Base-by-base conservation (phyloP, 139 green algal species). In the Trebouxia sp. region DNA sequence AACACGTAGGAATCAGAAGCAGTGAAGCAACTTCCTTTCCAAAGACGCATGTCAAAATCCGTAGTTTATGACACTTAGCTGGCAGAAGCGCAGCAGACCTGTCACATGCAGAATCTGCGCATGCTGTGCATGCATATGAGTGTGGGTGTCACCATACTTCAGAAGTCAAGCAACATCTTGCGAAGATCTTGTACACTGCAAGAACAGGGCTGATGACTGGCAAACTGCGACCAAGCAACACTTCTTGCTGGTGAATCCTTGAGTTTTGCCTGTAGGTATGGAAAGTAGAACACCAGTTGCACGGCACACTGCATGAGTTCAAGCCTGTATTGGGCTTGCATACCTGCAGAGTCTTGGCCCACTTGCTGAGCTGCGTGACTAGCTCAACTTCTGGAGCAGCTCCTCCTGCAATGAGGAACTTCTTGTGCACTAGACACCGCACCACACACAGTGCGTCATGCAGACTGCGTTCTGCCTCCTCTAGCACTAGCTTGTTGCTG, bases 351-450 rank as follows among this genome's bases (percentile, higher is more conserved):
- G 91, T 97, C 83, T 97, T 97, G 76, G 92, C 88, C 94, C 94
- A 99, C 78, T 91, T 75, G 20, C 78, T 83, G 8, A 99, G 91
- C 86, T 94, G 90, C 65, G 90, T 84, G 11, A 87, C 88, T 24
- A 99, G 72, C 87, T 99, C 95, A 77, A 98, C 92, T 87, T 99
- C 97, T 4, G 96, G 91, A 0, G 92, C 90, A 20, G 93, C 93
- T 41, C 97, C 97, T 26, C 97, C 97, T 1, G 94, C 83, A 32
- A 99, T 94, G 10, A 99, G 85, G 87, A 94, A 96, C 47, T 87
- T 91, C 92, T 98, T 98, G 83, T 96, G 89, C 72, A 98, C 96
- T 56, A 99, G 88, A 86, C 96, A 99, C 47, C 96, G 90, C 65
- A 97, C 88, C 1, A 96, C 93, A 84, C 94, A 98, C 75, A 98